phyloP scores from a whole-genome alignment of 768 basidiomycete genomes.

The Cytidiella melzeri region DNA sequence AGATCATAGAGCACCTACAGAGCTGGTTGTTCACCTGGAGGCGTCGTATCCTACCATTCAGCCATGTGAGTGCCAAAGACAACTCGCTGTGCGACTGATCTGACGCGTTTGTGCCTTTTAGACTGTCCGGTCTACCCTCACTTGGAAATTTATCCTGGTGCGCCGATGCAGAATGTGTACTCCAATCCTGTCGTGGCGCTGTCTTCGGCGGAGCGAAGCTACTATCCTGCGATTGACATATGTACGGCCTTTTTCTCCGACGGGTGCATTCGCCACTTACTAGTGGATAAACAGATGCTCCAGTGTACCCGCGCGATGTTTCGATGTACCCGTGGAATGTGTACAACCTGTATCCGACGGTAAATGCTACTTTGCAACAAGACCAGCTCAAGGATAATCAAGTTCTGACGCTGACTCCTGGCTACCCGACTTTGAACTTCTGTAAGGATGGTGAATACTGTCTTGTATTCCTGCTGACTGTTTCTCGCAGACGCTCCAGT shows the following conservation, averaged over 20 bases:
- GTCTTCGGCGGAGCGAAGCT: background rate
- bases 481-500: conserved; percentile 12
- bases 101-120: conserved; percentile 3
- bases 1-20: background rate
- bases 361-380: background rate
- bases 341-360: background rate
- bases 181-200: background rate
- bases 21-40: conserved; percentile 4
- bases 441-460: too few relatives aligned
- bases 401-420: background rate
- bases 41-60: conserved; percentile 19
- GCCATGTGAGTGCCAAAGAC: conserved; percentile 21
- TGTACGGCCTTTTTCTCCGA: conserved; percentile 9
- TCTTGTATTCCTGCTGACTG: too few relatives aligned
- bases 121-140: conserved; percentile 23
- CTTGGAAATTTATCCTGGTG: conserved; percentile 19
- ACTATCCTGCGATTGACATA: conserved; percentile 8
- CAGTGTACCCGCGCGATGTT: background rate
- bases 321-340: background rate
- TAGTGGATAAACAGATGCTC: background rate
- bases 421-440: background rate
- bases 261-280: too few relatives aligned
- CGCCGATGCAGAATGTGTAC: background rate
- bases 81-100: too few relatives aligned
- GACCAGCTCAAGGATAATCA: background rate